These are phyloP conservation scores for Coemansia sp. DNA, from an alignment of 192 early-diverging fungal species.

Conservation along the genomic window DNA sequence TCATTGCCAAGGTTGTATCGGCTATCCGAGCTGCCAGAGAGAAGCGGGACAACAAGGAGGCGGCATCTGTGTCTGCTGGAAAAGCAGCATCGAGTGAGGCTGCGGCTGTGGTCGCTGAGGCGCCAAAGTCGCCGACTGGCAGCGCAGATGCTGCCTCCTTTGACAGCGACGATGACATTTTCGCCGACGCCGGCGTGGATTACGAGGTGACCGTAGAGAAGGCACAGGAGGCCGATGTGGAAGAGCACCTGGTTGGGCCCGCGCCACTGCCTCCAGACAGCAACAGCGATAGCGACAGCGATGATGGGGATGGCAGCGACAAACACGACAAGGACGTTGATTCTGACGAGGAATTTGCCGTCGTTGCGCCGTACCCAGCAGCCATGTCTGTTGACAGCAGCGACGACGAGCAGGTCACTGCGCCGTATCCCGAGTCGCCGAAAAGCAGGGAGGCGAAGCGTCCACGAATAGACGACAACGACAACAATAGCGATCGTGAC, in stretches of 20 bases:
- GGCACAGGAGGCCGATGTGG: too few species aligned
- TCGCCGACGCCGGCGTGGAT: conserved; percentile 79
- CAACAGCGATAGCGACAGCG: neutral
- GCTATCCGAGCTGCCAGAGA: conserved; percentile 27
- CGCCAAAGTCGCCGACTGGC: conserved; percentile 13
- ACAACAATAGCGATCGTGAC: too few species aligned
- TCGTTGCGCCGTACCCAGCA: conserved; percentile 19
- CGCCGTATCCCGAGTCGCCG: conserved; percentile 7
- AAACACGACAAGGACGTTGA: too few species aligned
- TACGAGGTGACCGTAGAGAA: conserved; percentile 60
- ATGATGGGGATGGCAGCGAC: neutral
- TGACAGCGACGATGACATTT: conserved; percentile 68
- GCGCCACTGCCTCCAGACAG: neutral
- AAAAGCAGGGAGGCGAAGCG: neutral
- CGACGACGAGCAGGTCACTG: neutral
- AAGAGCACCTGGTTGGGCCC: neutral
- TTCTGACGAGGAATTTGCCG: conserved; percentile 3
- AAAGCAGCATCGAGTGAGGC: too few species aligned
- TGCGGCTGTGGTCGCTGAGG: too few species aligned
- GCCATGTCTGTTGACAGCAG: neutral
- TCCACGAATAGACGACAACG: neutral
- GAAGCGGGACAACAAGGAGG: too few species aligned
- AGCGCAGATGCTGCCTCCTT: too few species aligned
- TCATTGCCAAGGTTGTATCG: conserved; percentile 30
- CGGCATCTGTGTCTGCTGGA: neutral